Base-by-base conservation (phyloP, 2,329 filamentous ascomycete genomes). In the Leptographium flavum region DNA sequence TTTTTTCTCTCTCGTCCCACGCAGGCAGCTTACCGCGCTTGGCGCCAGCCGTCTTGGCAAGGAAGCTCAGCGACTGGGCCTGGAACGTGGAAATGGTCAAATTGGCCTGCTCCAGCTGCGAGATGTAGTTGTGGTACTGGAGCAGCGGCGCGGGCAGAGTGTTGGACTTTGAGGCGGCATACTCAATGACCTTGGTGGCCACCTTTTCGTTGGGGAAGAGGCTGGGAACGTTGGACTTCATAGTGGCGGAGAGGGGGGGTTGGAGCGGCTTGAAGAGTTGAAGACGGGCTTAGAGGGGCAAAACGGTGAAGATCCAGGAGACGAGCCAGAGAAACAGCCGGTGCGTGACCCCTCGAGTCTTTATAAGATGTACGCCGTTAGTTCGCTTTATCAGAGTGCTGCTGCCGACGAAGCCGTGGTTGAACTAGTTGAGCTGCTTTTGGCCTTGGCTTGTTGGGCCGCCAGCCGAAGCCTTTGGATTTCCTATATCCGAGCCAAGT, bases 161-260 rank as follows among this genome's bases (percentile, higher is more conserved):
- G 19, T 61, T 60, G 15, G 67, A 70, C 54, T 67, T 63, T 27
- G 55, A 48, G 31, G 60, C 58, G 17, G 68, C 59, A 53, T 73
- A 71, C 13, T 60, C 56, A 14, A 61, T 60, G 48, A 71, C 68
- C 17, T 58, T 60, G 42, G 56, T 51, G 43, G 61, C 62, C 42
- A 69, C 60, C 45, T 62, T 53, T 23, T 61, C 58, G 43, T 64
- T 69, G 28, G 63, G 58, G 53, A 68, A 71, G 31, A 71, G 60
- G 23, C 57, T 52, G 22, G 60, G 58, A n/a, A 52, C 53, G 53
- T 59, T 60, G 21, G 57, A 53, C 52, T 66, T 66, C 66, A 68
- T 68, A 15, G 35, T 53, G 47, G 14, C 2, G 27, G 36, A 8
- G 17, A 14, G 11, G 14, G 5, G 19, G 30, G n/a, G n/a, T 8